phyloP scores from a whole-genome alignment of 2,329 filamentous ascomycete genomes.

The Scortechinia acanthostroma region DNA sequence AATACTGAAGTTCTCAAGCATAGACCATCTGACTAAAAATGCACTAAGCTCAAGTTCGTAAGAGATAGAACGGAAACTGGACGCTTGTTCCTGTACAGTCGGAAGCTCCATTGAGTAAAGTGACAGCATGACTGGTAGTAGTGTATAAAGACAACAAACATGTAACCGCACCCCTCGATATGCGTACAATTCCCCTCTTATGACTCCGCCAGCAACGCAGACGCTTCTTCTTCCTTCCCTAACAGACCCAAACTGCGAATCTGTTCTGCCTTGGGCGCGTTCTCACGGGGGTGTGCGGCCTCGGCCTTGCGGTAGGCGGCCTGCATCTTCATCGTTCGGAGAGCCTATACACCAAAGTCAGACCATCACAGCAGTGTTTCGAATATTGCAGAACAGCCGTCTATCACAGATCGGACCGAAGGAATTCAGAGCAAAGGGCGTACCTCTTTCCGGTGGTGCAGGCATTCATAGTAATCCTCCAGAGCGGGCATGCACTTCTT shows the following conservation, averaged over 20 bases:
- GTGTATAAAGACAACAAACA: too few species aligned
- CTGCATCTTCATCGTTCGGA: constrained; percentile 2
- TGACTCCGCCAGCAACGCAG: not conserved
- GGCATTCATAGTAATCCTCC: constrained; percentile 1
- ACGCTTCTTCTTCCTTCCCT: not conserved
- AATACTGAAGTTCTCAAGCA: too few species aligned
- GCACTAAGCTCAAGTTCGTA: too few species aligned
- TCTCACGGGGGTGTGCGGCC: constrained; percentile 1
- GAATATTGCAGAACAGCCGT: too few species aligned
- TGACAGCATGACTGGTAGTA: too few species aligned
- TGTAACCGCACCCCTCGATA: not conserved
- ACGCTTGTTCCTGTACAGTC: too few species aligned
- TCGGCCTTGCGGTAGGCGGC: constrained; percentile 1
- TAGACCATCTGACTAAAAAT: too few species aligned
- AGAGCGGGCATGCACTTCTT: constrained; percentile 2
- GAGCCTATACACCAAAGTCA: not conserved
- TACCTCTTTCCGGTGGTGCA: constrained; percentile 2
- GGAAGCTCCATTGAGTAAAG: not conserved
- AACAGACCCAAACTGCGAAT: constrained; percentile 1
- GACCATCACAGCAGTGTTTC: not conserved
- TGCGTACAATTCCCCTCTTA: not conserved
- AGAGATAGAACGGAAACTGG: too few species aligned
- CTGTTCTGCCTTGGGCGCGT: constrained; percentile 1
- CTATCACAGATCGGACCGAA: too few species aligned
- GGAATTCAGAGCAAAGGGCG: not conserved